Evolutionary conservation across 805 yeast species (phyloP), one percentile per base, ranked within the genome.

Genomic region (Wickerhamomyces silvicola): DNA sequence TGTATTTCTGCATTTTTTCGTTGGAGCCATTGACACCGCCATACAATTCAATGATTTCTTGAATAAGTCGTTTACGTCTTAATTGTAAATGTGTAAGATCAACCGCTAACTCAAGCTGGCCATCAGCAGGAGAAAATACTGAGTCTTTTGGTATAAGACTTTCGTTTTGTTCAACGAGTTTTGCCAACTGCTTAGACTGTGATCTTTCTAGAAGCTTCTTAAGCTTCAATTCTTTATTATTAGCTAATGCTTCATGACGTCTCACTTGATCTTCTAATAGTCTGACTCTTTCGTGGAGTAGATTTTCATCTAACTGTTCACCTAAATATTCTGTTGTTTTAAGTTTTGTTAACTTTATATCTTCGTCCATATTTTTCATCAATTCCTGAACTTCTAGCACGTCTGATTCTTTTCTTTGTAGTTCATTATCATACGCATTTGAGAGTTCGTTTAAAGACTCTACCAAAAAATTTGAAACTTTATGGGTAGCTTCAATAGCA

Each of bases 1-100:
- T 62, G 59, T 80, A 82, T 45, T 78, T 77, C 46, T 72, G 74
- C 59, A 81, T 77, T 43, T 70, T 75, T 16, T 64, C 60, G 34
- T 70, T 75, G 4, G 40, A 33, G 4, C 27, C 37, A 56, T 55
- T 27, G 48, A 32, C 23, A 24, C 57, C 62, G n/a, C 45, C 52
- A 20, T 56, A 41, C 6, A 49, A 32, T 3, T 47, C 41, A 7
- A 70, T 35, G 4, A 72, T 53, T 22, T 60, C 48, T 10, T 46
- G 30, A 14, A 71, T 44, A 27, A 64, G 46, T 10, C 51, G 39
- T 32, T 55, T 56, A 31, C 75, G 54, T 31, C 57, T 43, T 21
- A 67, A 21, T 48, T 75, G 81, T 19, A 68, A 50, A 27, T 56
- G 46, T 10, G 71, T 58, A 29, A 75, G 53, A 19, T 52, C 52